Base-by-base conservation (phyloP, 2,329 filamentous ascomycete species). In the Diaporthe destruens region DNA sequence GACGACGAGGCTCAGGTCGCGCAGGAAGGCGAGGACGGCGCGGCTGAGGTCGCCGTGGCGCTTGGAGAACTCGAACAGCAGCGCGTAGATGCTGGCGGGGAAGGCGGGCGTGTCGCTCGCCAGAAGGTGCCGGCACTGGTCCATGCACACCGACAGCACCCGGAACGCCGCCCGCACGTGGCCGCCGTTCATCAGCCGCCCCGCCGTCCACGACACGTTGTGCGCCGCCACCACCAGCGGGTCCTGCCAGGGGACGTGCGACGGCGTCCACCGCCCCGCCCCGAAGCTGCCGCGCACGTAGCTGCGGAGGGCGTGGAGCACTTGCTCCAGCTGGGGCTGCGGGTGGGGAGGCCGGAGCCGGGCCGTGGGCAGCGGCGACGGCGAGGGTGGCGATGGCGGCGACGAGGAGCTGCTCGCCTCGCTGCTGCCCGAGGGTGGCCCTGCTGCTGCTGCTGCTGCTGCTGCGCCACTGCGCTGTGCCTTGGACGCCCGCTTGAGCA, bases 31-130 rank as follows among this genome's bases (percentile, higher is more conserved):
- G 3, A 69, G 23, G n/a, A 69, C 51, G 4, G 54, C 42, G 14
- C 34, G 8, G 39, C 29, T 51, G 29, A 59, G 29, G 12, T 25
- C 32, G 14, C 20, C 54, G 54, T 69, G 42, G 29, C 54, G 29
- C 54, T 69, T 69, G 54, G 67, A 69, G 67, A 69, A 69, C 54
- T 69, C 67, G 54, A 69, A 69, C 42, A 69, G 23, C 54, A 47
- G 16, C 25, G 42, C 54, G 54, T 69, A 69, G 29, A 69, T 69
- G n/a, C 36, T 54, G 8, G 44, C 18, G 12, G 67, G 67, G 67
- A 69, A 69, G 14, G 51, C 47, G 1, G 67, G 67, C 7, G 54
- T 56, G 34, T 69, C 67, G 8, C 54, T 23, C 6, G 8, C 14
- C 14, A 69, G 54, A 11, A 69, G n/a, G 51, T 36, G 6, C 32